These are phyloP conservation scores for Sordariomycetes sp. DNA, from an alignment of 2,329 filamentous ascomycete species.

Conservation along the genomic window DNA sequence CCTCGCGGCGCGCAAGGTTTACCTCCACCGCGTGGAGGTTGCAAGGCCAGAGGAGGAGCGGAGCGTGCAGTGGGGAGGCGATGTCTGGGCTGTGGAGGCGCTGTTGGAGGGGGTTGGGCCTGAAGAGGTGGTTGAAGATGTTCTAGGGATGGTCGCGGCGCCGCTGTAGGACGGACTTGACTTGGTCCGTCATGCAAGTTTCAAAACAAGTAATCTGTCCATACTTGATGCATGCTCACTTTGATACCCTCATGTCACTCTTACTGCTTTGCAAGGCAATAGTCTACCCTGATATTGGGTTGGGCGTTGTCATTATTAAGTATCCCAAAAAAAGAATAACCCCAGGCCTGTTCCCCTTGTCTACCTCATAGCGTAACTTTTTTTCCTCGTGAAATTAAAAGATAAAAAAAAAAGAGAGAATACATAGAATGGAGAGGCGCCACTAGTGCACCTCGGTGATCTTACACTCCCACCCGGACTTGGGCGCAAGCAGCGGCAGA, in stretches of 20 bases:
- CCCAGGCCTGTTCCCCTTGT: constrained; percentile 1
- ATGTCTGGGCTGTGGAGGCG: constrained; percentile 54
- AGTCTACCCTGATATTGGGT: neutral
- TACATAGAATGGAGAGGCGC: neutral
- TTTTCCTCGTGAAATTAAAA: neutral
- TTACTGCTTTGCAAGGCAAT: neutral
- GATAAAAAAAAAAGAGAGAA: neutral
- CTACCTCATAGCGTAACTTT: constrained; percentile 1
- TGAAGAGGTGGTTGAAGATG: constrained; percentile 55
- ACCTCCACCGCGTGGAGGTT: constrained; percentile 71
- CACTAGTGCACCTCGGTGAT: constrained; percentile 62
- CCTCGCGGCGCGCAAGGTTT: constrained; percentile 77
- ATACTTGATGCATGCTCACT: neutral
- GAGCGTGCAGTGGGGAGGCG: constrained; percentile 90
- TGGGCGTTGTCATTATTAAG: neutral
- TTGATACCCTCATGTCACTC: neutral
- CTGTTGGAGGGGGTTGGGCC: constrained; percentile 52
- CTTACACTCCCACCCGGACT: constrained; percentile 85
- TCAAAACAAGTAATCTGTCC: neutral
- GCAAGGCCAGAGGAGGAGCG: constrained; percentile 62
- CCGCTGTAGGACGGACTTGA: constrained; percentile 29
- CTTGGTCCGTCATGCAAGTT: neutral
- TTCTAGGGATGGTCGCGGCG: constrained; percentile 44
- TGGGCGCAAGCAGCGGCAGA: constrained; percentile 70
- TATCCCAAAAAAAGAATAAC: neutral